phyloP scores from a whole-genome alignment of 805 yeast species.

The Ogataea nonfermentans region DNA sequence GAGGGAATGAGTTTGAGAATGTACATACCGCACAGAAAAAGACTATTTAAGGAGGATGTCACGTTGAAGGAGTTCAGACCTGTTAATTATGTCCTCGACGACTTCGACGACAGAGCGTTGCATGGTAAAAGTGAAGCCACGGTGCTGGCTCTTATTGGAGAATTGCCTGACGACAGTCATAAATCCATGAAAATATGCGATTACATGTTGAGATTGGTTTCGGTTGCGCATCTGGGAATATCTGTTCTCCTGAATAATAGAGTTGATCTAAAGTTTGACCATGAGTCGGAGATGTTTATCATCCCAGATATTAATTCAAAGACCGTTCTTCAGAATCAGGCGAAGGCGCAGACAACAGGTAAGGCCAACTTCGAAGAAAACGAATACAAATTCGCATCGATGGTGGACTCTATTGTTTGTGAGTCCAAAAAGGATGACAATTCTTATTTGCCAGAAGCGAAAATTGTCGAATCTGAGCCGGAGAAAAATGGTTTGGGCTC shows the following conservation, averaged over 20 bases:
- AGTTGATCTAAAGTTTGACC: constrained; percentile 31
- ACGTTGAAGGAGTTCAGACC: constrained; percentile 57
- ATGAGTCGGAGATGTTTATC: constrained; percentile 10
- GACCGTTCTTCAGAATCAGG: neutral
- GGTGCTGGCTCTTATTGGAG: constrained; percentile 35
- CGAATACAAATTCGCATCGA: constrained; percentile 18
- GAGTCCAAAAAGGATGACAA: constrained; percentile 15
- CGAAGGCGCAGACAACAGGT: neutral
- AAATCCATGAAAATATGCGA: constrained; percentile 34
- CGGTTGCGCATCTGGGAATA: constrained; percentile 36
- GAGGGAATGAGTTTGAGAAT: constrained; percentile 6
- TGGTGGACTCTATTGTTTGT: constrained; percentile 34
- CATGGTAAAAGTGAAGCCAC: constrained; percentile 34
- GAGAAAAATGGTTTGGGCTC: neutral
- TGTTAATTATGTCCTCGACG: constrained; percentile 52
- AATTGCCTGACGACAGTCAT: constrained; percentile 25
- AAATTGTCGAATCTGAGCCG: neutral
- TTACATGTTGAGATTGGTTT: constrained; percentile 32
- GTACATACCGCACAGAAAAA: constrained; percentile 45
- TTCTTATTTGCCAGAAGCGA: constrained; percentile 5
- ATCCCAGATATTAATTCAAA: constrained; percentile 12
- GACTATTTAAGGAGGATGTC: constrained; percentile 65
- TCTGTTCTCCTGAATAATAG: constrained; percentile 27
- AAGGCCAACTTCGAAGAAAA: constrained; percentile 23
- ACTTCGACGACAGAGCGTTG: constrained; percentile 56